A percentile compares a stretch with the other conserved stretches of the same genome.
Conservation (phyloP, 2,329 filamentous ascomycete species). For the Trichoderma koningiopsis region DNA sequence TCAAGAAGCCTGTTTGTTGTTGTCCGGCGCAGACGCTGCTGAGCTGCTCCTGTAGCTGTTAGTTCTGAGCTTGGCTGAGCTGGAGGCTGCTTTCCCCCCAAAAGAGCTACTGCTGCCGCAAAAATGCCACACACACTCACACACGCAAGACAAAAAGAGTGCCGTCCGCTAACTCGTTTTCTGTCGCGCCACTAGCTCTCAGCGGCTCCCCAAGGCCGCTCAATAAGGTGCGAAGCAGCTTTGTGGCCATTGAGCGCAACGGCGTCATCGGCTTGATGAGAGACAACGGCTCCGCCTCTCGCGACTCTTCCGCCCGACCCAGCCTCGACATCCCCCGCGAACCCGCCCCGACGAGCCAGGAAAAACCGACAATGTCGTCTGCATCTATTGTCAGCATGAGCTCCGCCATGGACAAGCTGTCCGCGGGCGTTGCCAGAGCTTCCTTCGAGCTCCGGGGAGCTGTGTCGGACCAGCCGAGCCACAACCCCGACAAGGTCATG, state of each 20-base stretch:
- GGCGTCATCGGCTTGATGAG: constrained; percentile 56
- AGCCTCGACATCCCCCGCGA: constrained; percentile 42
- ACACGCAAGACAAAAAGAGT: background rate
- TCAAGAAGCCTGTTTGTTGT: constrained; percentile 19
- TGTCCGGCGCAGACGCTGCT: constrained; percentile 22
- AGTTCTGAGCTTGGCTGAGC: constrained; percentile 2
- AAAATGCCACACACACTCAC: background rate
- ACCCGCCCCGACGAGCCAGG: constrained; percentile 40
- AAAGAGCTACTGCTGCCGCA: background rate
- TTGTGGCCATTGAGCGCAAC: constrained; percentile 71
- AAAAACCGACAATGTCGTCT: constrained; percentile 39
- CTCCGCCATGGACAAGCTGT: constrained; percentile 25
- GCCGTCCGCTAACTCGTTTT: constrained; percentile 29
- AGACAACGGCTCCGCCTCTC: constrained; percentile 44
- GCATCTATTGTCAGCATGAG: constrained; percentile 32
- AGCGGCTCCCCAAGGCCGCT: constrained; percentile 62
- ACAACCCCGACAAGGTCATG: constrained; percentile 46
- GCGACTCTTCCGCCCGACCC: constrained; percentile 39
- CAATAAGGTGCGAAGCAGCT: constrained; percentile 74
- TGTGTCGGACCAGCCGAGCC: constrained; percentile 40
- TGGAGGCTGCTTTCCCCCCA: constrained; percentile 11
- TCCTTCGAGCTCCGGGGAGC: constrained; percentile 27
- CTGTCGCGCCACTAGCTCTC: constrained; percentile 33
- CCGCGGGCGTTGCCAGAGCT: constrained; percentile 37
- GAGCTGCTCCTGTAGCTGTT: constrained; percentile 24